Base-by-base conservation (phyloP, 2,329 filamentous ascomycete species). In the Apiospora marii region DNA sequence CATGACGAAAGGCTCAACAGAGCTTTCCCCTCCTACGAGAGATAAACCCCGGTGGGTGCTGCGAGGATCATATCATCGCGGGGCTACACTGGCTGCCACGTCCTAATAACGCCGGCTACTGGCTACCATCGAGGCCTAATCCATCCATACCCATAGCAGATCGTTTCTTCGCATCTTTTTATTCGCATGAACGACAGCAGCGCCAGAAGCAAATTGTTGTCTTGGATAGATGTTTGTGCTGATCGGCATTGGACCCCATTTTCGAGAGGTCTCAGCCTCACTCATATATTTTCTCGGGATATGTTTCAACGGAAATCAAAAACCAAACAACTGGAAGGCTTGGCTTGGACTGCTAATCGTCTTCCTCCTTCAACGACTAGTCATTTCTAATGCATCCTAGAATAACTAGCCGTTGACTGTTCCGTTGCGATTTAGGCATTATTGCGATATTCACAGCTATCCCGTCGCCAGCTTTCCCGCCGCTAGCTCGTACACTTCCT, bases 271-370 rank as follows among this genome's bases (percentile, higher is more conserved):
- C 58, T 64, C 58, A 64, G 58, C 34, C 58, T 64, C 58, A 41
- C 19, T 37, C 49, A n/a, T 10, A 41, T 41, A 22, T 41, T 64
- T 41, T 61, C 53, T 61, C 30, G 34, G 30, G 34, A 22, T 19
- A n/a, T 64, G 58, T 64, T 64, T 64, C 58, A 41, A 64, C n/a
- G 58, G 58, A 64, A 64, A 64, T 64, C 22, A 64, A 41, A 64
- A 64, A 64, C 58, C 58, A 64, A 64, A 64, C 58, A 37, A 64
- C 41, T 64, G 19, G 19, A 64, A 14, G 34, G 19, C 58, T 64
- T 64, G 58, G 58, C 58, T 41, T 41, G 22, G 41, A 41, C 22
- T 64, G 34, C 58, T 2, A n/a, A 22, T 49, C 8, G 22, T 10
- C 22, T 1, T 22, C 8, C n/a, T n/a, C n/a, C 49, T 22, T 24